Evolutionary conservation across 495 filamentous ascomycete genomes (phyloP), one percentile per base, ranked within the genome.

Genomic region (Podospora anserina): DNA sequence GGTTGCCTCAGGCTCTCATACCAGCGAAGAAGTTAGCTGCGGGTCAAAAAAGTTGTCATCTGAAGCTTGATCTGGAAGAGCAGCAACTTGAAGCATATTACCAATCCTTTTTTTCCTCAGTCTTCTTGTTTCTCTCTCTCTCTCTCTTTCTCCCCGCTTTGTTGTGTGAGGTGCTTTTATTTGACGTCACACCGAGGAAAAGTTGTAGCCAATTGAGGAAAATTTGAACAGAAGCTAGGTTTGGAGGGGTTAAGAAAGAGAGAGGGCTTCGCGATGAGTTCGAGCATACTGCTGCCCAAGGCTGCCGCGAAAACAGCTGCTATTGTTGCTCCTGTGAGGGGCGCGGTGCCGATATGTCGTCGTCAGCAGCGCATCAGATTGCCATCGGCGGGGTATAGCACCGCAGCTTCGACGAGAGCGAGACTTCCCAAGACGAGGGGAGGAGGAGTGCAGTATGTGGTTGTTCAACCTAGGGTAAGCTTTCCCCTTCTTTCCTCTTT

Each of bases 1-100:
- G 60, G 23, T 7, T 75, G 73, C 75, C 73, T 77, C 59, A 77
- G 75, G 75, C 71, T 55, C 65, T 63, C 63, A 69, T 49, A 13
- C 39, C 9, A 3, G 39, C 39, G 5, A 13, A 7, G 5, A 13
- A 49, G 15, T 5, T 49, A 23, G 39, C 11, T 11, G 39, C 39
- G 39, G 39, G 39, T 49, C 39, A 49, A 49, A 49, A 49, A 49
- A 49, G 39, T 18, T 49, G 9, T 49, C 39, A 49, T 49, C 9
- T n/a, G 39, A 49, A 49, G 39, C 13, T 49, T 49, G 9, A 11
- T 16, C 11, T 39, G 11, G 39, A 49, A 49, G 39, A 13, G 5
- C 2, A 49, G 39, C 39, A 11, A 11, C 2, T 5, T 11, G 1
- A 39, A 13, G 39, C 7, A 16, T 0, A 49, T 49, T 49, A 49